phyloP scores from a whole-genome alignment of 768 basidiomycete species.

The Neoboletus magnificus region DNA sequence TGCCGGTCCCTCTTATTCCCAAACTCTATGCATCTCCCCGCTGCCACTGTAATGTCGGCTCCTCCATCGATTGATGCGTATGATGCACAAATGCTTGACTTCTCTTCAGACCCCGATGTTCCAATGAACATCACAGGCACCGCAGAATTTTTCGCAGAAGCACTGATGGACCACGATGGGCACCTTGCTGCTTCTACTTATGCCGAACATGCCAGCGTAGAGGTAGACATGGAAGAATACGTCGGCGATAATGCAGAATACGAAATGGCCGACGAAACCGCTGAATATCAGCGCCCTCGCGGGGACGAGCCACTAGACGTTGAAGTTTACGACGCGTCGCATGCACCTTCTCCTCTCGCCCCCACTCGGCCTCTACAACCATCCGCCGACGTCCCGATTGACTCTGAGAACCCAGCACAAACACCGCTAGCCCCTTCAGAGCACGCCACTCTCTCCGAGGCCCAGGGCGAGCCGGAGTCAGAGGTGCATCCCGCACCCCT shows the following conservation, averaged over 20 bases:
- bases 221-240: constrained; percentile 66
- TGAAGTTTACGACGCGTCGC: constrained; percentile 41
- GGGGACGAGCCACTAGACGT: constrained; percentile 35
- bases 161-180: constrained; percentile 59
- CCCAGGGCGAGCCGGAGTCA: constrained; percentile 5
- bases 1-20: constrained; percentile 14
- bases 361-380: constrained; percentile 13
- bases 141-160: constrained; percentile 50
- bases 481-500: constrained; percentile 10
- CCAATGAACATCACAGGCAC: constrained; percentile 49
- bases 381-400: constrained; percentile 14
- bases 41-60: constrained; percentile 24
- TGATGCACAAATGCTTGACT: constrained; percentile 67
- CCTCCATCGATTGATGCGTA: constrained; percentile 43
- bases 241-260: constrained; percentile 50
- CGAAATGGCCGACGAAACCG: constrained; percentile 36
- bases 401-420: constrained; percentile 10
- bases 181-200: constrained; percentile 26
- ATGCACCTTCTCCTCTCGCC: constrained; percentile 28
- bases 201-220: constrained; percentile 43
- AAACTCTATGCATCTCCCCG: constrained; percentile 14
- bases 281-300: constrained; percentile 19
- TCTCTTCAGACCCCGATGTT: constrained; percentile 52
- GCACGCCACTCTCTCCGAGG: constrained; percentile 1
- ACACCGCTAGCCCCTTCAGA: constrained; percentile 3